Evolutionary conservation across 305 asterid species (phyloP).

Genomic region (Fraxinus sp.): DNA sequence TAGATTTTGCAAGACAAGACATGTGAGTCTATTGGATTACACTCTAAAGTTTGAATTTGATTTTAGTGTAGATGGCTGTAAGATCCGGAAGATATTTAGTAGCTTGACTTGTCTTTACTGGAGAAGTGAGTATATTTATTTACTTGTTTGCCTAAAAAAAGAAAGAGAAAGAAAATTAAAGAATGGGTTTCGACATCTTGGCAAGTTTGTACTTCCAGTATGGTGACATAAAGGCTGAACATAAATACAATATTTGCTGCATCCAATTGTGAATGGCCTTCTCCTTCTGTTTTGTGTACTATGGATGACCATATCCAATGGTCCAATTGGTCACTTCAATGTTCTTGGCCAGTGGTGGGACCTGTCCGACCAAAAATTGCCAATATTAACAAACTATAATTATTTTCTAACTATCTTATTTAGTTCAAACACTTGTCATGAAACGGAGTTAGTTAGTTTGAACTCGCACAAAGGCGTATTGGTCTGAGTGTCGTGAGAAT

Average conservation of each 20-base stretch:
- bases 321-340: conserved; percentile 31
- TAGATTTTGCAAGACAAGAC: not conserved
- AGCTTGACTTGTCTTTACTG: not conserved
- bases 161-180: not conserved
- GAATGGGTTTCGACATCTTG: not conserved
- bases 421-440: not conserved
- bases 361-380: conserved; percentile 30
- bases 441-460: not conserved
- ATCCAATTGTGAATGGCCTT: not conserved
- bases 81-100: not conserved
- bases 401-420: too few species aligned
- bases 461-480: not conserved
- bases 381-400: conserved; percentile 17
- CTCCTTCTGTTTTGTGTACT: not conserved
- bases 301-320: conserved; percentile 4
- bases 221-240: conserved; percentile 19
- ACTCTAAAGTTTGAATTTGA: not conserved
- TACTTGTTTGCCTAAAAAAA: not conserved
- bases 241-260: not conserved
- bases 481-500: not conserved
- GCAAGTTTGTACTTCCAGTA: not conserved
- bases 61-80: not conserved
- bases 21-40: not conserved
- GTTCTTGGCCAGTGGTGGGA: conserved; percentile 18
- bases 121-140: not conserved